Conservation (phyloP, 306 rosid species). For the Prunus campanulata region DNA sequence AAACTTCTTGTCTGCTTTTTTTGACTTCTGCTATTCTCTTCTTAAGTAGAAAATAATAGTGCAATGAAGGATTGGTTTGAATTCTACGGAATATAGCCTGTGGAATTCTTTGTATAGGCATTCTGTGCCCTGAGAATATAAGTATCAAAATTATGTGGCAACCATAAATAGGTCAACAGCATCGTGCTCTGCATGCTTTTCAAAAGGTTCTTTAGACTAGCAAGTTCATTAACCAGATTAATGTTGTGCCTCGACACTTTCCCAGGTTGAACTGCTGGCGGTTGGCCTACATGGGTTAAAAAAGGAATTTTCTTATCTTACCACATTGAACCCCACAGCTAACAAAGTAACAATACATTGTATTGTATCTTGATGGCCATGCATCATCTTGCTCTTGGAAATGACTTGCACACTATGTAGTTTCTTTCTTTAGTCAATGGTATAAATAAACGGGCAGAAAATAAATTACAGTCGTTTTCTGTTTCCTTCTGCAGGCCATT, state of each 20-base stretch:
- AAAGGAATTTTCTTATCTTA: slow-evolving; percentile 7
- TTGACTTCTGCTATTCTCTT: neutral
- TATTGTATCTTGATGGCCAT: slow-evolving; percentile 12
- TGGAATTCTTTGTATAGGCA: slow-evolving; percentile 23
- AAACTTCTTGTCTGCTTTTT: neutral
- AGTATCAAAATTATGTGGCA: slow-evolving; percentile 19
- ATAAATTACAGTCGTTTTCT: slow-evolving; percentile 6
- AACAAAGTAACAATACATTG: neutral
- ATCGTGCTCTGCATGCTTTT: slow-evolving; percentile 20
- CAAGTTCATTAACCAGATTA: slow-evolving; percentile 23
- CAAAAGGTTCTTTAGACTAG: slow-evolving; percentile 17
- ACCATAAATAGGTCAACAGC: slow-evolving; percentile 23
- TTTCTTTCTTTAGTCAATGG: neutral
- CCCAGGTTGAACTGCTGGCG: slow-evolving; percentile 20
- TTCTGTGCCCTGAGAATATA: slow-evolving; percentile 19
- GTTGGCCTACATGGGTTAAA: slow-evolving; percentile 13
- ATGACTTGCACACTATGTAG: neutral
- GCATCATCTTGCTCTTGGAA: neutral
- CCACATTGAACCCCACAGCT: slow-evolving; percentile 13
- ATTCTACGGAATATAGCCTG: slow-evolving; percentile 29
- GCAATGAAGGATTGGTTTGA: neutral
- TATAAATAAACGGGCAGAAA: slow-evolving; percentile 7
- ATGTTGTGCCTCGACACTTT: slow-evolving; percentile 16
- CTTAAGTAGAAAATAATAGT: neutral
- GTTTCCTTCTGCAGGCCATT: slow-evolving; percentile 60